phyloP scores from a whole-genome alignment of 257 asterid genomes.

The Solanum sejunctum region DNA sequence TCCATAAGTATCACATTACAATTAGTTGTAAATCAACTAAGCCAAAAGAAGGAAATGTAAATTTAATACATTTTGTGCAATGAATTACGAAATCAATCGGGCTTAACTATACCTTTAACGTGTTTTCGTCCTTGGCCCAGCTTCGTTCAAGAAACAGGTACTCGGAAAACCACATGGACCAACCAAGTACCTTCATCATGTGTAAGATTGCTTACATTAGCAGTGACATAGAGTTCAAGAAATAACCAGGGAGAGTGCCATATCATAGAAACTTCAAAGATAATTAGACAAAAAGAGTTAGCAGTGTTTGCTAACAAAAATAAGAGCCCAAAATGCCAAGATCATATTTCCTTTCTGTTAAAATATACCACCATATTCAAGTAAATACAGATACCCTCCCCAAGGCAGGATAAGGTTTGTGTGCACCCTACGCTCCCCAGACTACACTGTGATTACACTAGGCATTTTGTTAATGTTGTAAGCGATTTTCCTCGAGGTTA shows the following conservation, averaged over 20 bases:
- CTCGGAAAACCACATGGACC: constrained; percentile 99
- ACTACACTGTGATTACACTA: not conserved
- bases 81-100: not conserved
- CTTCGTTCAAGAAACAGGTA: constrained; percentile 93
- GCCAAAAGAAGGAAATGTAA: too few species aligned
- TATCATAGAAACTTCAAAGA: not conserved
- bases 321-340: not conserved
- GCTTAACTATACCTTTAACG: constrained; percentile 49
- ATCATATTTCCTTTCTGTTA: not conserved
- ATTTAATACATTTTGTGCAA: not conserved
- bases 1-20: too few species aligned
- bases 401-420: not conserved
- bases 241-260: not conserved
- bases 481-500: not conserved
- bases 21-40: too few species aligned
- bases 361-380: not conserved
- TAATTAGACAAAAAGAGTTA: not conserved
- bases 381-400: not conserved
- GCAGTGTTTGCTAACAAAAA: not conserved
- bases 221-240: not conserved
- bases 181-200: constrained; percentile 78
- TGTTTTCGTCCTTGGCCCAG: constrained; percentile 93
- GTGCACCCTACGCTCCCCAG: not conserved
- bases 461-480: not conserved
- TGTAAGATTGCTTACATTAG: not conserved